Base-by-base conservation (phyloP, 2,329 filamentous ascomycete species). In the Ophiostoma montium region DNA sequence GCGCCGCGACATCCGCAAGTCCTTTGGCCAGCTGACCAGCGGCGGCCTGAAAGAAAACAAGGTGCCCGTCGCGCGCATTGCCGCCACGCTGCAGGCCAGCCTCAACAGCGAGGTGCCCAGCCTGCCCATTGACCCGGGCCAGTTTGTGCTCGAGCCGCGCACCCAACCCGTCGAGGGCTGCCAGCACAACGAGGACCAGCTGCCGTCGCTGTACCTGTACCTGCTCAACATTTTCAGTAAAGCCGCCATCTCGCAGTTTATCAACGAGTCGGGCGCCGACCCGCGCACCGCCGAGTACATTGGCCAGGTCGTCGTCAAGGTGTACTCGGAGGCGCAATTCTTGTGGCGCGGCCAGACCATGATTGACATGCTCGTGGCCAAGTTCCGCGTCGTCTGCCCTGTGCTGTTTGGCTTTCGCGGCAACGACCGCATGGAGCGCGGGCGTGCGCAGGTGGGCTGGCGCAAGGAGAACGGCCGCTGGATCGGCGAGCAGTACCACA, bases 361-460 rank as follows among this genome's bases (percentile, higher is more conserved):
- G 55, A 80, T 85, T 49, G 84, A 89, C 59, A 80, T 92, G 46
- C 65, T 92, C 5, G 74, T 88, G 59, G 82, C 89, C 49, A 95
- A 96, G 63, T 84, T 86, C 59, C 80, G 88, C 52, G 71, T 84
- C 15, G 72, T 78, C 3, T 94, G 87, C 58, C 90, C 92, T 0
- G 81, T 88, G 1, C 70, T 98, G 0, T 96, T 94, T 61, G 90
- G 90, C 16, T 78, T 89, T 55, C 74, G 78, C 39, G 89, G 86
- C 21, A 79, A 71, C 53, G 86, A 94, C 61, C 80, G 73, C 53
- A 94, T 81, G 1, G 74, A 79, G 42, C 69, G 70, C 11, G 87
- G 86, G 1, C 75, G 81, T 12, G 56, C 65, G 16, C 72, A 75
- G n/a, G 65, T 94, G 2, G 87, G 86, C 0, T 94, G 87, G 86